phyloP scores from a whole-genome alignment of 768 basidiomycete genomes.

The Mycena amicta region DNA sequence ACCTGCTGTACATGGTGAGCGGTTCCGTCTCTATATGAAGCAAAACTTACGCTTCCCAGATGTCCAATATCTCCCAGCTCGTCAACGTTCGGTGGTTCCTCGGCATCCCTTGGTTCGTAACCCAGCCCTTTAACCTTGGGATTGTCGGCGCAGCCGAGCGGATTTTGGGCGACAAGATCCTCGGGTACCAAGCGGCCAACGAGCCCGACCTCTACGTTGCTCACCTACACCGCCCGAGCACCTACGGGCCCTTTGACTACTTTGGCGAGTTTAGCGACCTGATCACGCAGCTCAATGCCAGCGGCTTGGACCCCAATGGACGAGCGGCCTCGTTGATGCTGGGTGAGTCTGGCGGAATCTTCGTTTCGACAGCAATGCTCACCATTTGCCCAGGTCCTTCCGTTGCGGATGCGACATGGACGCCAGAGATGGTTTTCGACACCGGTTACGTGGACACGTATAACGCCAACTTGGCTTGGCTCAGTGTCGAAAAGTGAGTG shows the following conservation, averaged over 20 bases:
- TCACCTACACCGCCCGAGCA: conserved; percentile 17
- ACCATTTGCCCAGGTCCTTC: conserved; percentile 13
- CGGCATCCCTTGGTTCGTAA: conserved; percentile 30
- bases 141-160: conserved; percentile 33
- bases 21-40: background rate
- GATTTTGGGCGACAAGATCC: conserved; percentile 36
- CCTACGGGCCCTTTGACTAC: conserved; percentile 24
- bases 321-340: background rate
- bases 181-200: conserved; percentile 42
- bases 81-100: conserved; percentile 54
- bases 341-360: background rate
- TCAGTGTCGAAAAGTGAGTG: conserved; percentile 24
- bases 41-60: conserved; percentile 10
- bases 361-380: background rate
- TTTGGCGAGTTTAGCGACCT: conserved; percentile 18
- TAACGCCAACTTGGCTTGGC: conserved; percentile 10
- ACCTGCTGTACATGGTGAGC: conserved; percentile 48
- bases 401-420: conserved; percentile 18
- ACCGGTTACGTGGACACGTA: conserved; percentile 16
- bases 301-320: conserved; percentile 4
- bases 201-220: conserved; percentile 42
- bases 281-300: background rate
- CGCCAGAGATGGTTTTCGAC: conserved; percentile 23
- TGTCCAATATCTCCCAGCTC: conserved; percentile 47
- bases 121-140: conserved; percentile 10